Base-by-base conservation (phyloP, 768 basidiomycete species). In the Galerina sulciceps region DNA sequence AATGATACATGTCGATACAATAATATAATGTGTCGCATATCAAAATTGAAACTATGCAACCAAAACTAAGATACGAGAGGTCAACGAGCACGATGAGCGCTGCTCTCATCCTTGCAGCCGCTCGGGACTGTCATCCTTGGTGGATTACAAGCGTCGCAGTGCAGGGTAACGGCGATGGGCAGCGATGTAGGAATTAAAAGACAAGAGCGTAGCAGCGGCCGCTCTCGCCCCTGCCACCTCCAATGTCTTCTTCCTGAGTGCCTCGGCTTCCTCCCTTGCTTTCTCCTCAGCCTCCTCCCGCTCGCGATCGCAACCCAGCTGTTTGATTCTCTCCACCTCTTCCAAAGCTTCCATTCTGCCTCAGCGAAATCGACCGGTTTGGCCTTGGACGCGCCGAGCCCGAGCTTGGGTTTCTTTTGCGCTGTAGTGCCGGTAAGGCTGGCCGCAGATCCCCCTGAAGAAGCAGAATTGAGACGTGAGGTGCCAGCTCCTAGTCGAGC, bases 351-450 rank as follows among this genome's bases (percentile, higher is more conserved):
- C 26, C 89, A 80, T 72, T 99, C 96, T 0, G 94, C 97, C 65
- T 94, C 94, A 17, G 91, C 97, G 71, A 99, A 99, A 75, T 98
- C 88, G 64, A 98, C 88, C 1, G 90, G 84, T 6, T 85, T 88
- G 0, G 94, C 85, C 72, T 94, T 96, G 69, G 91, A 90, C 9
- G 96, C 97, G 13, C 96, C 96, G 1, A 95, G 82, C 23, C 91
- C 93, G 13, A 90, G 81, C 66, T 89, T 89, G 8, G 82, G 79
- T 70, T 91, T 91, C 71, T 86, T 87, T 6, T 81, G 71, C 5
- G 73, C 67, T 6, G 49, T 22, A 22, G n/a, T 31, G 26, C 26
- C 26, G 26, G 26, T 15, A 20, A 50, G 8, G 18, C 78, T 34
- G n/a, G 71, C 69, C 2, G 74, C 66, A 1, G 78, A 71, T 10